These are phyloP conservation scores for Phoenix dactylifera DNA, from an alignment of 176 grass and related monocot species.

Conservation along the genomic window DNA sequence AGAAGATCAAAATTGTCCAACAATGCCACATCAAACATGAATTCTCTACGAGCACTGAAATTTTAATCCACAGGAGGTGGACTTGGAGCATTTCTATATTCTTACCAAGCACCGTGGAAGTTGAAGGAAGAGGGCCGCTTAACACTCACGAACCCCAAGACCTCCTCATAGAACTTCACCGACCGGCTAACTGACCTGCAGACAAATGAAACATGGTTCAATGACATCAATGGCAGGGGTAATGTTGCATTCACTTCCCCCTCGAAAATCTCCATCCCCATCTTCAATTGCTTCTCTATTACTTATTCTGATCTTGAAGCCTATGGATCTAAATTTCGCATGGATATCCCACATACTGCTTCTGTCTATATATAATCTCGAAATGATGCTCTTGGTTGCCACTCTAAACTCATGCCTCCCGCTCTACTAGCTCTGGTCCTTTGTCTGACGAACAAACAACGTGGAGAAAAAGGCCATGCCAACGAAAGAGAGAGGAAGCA, in stretches of 20 bases:
- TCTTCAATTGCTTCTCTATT: neutral
- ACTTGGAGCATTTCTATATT: too few relatives aligned
- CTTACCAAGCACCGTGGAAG: conserved; percentile 5
- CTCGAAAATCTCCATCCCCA: conserved; percentile 2
- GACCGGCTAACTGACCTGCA: neutral
- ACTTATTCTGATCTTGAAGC: too few relatives aligned
- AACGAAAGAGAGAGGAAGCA: conserved; percentile 11
- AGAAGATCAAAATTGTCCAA: too few relatives aligned
- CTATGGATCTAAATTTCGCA: too few relatives aligned
- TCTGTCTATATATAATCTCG: too few relatives aligned
- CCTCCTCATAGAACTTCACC: conserved; percentile 11
- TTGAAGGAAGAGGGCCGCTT: conserved; percentile 7
- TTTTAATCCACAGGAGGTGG: too few relatives aligned
- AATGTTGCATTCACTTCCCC: conserved; percentile 1
- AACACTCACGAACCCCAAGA: neutral
- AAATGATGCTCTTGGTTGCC: too few relatives aligned
- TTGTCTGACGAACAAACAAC: neutral
- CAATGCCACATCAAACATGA: too few relatives aligned
- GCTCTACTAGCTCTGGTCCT: neutral
- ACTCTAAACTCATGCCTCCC: too few relatives aligned
- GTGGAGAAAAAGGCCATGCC: neutral
- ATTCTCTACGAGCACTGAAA: too few relatives aligned
- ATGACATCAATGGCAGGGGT: neutral
- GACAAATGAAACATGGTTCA: conserved; percentile 9
- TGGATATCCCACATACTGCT: too few relatives aligned